Base-by-base conservation (phyloP, 345 rosid species). In the Microcos paniculata region DNA sequence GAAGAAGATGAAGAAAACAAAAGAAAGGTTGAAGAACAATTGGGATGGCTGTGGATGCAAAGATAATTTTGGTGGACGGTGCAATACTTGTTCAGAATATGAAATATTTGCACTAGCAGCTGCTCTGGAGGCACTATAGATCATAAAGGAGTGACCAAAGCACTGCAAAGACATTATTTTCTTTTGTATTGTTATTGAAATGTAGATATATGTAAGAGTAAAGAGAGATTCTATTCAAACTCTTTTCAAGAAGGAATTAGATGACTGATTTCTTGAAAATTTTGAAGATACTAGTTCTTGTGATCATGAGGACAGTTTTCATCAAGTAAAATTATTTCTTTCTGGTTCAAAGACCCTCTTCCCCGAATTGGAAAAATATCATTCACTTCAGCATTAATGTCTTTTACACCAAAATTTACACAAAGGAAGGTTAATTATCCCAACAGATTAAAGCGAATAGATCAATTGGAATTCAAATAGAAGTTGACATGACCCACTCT, bases 121-220 rank as follows among this genome's bases (percentile, higher is more conserved):
- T 33, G 88, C 88, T 70, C 62, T 90, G 8, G 88, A 88, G 52
- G 87, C 86, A 71, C 74, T 82, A 3, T 85, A 86, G n/a, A n/a
- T n/a, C n/a, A n/a, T n/a, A n/a, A n/a, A n/a, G 14, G 2, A 49
- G 59, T 19, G 23, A 1, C 23, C 3, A 0, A 23, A 53, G 26
- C 61, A 56, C 26, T 52, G 0, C 19, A n/a, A n/a, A 52, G 7
- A 55, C 21, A 8, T 53, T n/a, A n/a, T n/a, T n/a, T 28, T 8
- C 30, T 59, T 26, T 8, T n/a, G 45, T 8, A 8, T 56, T 59
- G 62, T 58, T 13, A 58, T 58, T 58, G 5, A 58, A 58, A 13
- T 58, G 62, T 58, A 13, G 62, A 42, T 42, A 26, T 28, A 28
- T 59, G n/a, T n/a, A n/a, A 4, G 63, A 59, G n/a, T 5, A 59